Conservation (phyloP, 2,329 filamentous ascomycete genomes). For the Penicillium corylophilum region DNA sequence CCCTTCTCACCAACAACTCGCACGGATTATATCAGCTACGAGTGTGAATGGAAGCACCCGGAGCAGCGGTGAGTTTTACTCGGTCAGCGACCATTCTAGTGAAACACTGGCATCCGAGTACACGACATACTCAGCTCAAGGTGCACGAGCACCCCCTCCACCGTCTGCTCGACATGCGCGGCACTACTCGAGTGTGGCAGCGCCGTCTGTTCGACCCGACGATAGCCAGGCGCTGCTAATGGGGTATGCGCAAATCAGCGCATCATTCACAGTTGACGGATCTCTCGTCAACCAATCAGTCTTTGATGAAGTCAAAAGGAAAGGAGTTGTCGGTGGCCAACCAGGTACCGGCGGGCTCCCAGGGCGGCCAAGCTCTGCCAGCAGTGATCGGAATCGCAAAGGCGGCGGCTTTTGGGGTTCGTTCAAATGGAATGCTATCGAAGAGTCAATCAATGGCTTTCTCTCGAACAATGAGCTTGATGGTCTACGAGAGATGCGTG, state of each 20-base stretch:
- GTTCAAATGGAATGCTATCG: conserved; percentile 84
- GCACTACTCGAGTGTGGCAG: conserved; percentile 46
- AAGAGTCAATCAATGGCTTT: conserved; percentile 82
- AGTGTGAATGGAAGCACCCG: conserved; percentile 77
- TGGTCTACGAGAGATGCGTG: conserved; percentile 93
- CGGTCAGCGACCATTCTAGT: conserved; percentile 88
- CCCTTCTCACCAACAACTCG: conserved; percentile 48
- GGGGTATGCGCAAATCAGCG: conserved; percentile 93
- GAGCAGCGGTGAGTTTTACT: conserved; percentile 93
- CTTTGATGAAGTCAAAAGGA: conserved; percentile 95
- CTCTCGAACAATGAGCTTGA: conserved; percentile 85
- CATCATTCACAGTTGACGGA: conserved; percentile 87
- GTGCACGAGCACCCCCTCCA: conserved; percentile 52
- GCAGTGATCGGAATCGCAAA: conserved; percentile 52
- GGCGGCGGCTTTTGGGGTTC: conserved; percentile 76
- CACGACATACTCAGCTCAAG: conserved; percentile 48
- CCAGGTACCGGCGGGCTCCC: conserved; percentile 72
- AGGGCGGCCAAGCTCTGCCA: conserved; percentile 51
- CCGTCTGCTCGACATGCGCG: conserved; percentile 35
- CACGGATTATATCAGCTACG: conserved; percentile 70
- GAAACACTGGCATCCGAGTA: conserved; percentile 94
- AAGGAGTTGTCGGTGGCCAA: conserved; percentile 83
- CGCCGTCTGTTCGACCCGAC: conserved; percentile 16
- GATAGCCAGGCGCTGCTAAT: conserved; percentile 80
- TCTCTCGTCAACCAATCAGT: conserved; percentile 84